Base-by-base conservation (phyloP, 2,329 filamentous ascomycete genomes). In the Didymellaceae sp. region DNA sequence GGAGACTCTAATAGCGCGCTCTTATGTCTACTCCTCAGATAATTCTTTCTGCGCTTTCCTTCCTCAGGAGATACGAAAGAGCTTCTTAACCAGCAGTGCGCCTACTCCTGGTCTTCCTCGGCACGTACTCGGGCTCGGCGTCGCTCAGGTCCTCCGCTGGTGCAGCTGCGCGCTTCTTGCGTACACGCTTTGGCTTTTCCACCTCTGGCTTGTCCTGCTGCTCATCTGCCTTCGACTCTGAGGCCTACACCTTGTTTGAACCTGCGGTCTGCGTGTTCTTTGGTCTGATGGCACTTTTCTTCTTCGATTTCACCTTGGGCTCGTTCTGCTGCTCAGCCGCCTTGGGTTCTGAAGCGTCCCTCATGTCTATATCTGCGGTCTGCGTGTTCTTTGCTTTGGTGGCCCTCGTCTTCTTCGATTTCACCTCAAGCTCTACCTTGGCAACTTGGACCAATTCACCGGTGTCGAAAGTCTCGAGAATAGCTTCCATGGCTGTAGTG, bases 401-500 rank as follows among this genome's bases (percentile, higher is more conserved):
- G 43, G 21, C n/a, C 56, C 26, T 13, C 55, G 48, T 59, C 55
- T 18, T 58, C 41, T 41, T 58, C 47, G 28, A 52, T 31, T 39
- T 25, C 13, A 9, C 9, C 2, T 25, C 13, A 17, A 28, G 31
- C 14, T 24, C 32, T 32, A 11, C 17, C 1, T 22, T 31, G 16
- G 11, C 25, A 11, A 30, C 37, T 7, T 47, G 47, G 4, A 45
- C 54, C 30, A 58, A 53, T 3, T 59, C 56, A 20, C 52, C 32
- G 6, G 17, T 32, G 5, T 52, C 45, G 13, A 96, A 70, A 32
- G 87, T 89, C 30, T 82, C 80, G 41, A 81, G 78, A 54, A 96
- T 78, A 76, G 91, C 94, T 24, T 82, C 82, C 71, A 90, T 83
- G 3, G 85, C 61, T 1, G 90, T 86, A 0, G 80, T 76, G 17